Evolutionary conservation across 1,139 yeast genomes (phyloP).

Genomic region (Hemisphaericaspora subhashii): DNA sequence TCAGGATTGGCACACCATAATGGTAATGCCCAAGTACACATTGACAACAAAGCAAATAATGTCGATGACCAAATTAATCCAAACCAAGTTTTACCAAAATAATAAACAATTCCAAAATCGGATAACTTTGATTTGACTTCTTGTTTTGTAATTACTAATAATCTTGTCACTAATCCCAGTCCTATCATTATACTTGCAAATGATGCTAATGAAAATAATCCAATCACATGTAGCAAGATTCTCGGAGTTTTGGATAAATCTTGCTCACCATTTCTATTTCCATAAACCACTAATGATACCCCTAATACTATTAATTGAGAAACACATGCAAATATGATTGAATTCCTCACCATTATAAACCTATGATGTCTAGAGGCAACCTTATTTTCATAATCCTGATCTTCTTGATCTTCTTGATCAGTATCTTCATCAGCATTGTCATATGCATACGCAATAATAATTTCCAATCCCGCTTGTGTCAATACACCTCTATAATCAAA

Average conservation of each 20-base stretch:
- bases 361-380: constrained; percentile 19
- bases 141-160: constrained; percentile 23
- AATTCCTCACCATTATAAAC: constrained; percentile 11
- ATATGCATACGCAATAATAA: constrained; percentile 51
- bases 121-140: constrained; percentile 37
- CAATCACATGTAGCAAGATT: constrained; percentile 31
- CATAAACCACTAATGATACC: constrained; percentile 34
- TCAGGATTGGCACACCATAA: constrained; percentile 47
- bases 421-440: constrained; percentile 19
- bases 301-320: constrained; percentile 29
- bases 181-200: constrained; percentile 31
- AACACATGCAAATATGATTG: constrained; percentile 25
- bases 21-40: constrained; percentile 40
- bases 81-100: constrained; percentile 44
- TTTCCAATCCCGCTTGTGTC: constrained; percentile 37
- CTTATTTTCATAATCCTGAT: constrained; percentile 16
- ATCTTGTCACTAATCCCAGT: constrained; percentile 25
- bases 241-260: constrained; percentile 31
- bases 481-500: constrained; percentile 50
- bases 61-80: constrained; percentile 39
- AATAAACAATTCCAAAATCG: constrained; percentile 45
- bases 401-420: constrained; percentile 17
- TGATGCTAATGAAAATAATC: constrained; percentile 34
- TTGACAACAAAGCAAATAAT: constrained; percentile 23
- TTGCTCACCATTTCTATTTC: constrained; percentile 21